Evolutionary conservation across 257 asterid species (phyloP).

Genomic region (Orobanche coerulescens): DNA sequence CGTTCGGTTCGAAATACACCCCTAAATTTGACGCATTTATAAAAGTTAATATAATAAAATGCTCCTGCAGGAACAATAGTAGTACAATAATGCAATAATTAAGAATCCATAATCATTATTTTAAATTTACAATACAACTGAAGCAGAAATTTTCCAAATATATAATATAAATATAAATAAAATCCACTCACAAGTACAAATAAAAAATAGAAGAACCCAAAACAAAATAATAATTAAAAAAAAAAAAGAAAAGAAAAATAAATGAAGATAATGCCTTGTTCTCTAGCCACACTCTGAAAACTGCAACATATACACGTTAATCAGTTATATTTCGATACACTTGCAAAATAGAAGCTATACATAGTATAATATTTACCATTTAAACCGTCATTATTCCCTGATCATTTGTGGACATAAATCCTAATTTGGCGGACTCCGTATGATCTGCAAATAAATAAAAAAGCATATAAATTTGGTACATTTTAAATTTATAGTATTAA

Average conservation of each 20-base stretch:
- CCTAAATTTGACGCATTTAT: no score
- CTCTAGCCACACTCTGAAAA: no score
- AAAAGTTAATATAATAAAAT: no score
- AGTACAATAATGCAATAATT: no score
- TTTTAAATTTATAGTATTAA: no score
- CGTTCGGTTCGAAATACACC: no score
- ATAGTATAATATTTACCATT: slow-evolving; percentile 17
- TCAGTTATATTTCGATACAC: no score
- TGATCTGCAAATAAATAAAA: slow-evolving; percentile 12
- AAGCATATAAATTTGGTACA: background rate
- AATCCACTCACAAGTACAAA: background rate
- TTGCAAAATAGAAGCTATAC: no score
- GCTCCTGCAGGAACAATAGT: no score
- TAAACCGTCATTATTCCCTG: slow-evolving; percentile 34
- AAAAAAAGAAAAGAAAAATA: no score
- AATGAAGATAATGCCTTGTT: no score
- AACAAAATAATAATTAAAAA: background rate
- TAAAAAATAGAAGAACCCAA: background rate
- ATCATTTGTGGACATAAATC: slow-evolving; percentile 8
- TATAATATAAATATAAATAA: background rate
- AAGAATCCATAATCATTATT: background rate
- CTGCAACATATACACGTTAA: no score
- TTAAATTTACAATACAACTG: background rate
- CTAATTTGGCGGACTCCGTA: slow-evolving; percentile 9
- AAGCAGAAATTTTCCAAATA: background rate